Percentiles rank a stretch among this genome's conserved stretches.
phyloP scores from a whole-genome alignment of 352 stramenopile species.

The Phytophthora brassicae region DNA sequence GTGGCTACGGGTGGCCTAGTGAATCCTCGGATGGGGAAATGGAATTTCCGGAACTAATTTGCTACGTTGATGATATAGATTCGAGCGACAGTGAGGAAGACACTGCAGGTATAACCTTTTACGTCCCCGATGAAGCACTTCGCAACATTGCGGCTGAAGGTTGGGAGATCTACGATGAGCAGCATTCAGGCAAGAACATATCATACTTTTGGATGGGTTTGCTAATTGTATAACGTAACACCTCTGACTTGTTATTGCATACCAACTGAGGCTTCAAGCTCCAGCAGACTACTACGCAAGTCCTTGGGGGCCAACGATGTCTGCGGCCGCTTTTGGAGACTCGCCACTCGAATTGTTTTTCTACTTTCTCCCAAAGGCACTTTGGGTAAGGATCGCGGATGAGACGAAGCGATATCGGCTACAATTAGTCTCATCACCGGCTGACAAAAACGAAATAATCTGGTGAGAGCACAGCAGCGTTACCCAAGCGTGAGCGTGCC shows the following conservation, averaged over 20 bases:
- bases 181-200: slow-evolving; percentile 9
- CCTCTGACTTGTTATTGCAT: slow-evolving; percentile 6
- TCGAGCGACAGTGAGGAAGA: slow-evolving; percentile 12
- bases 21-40: slow-evolving; percentile 7
- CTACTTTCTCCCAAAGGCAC: slow-evolving; percentile 24
- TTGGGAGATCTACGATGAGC: slow-evolving; percentile 12
- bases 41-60: slow-evolving; percentile 5
- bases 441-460: background rate
- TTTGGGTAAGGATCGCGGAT: slow-evolving; percentile 11
- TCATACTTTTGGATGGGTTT: slow-evolving; percentile 1
- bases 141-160: slow-evolving; percentile 8
- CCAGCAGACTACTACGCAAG: slow-evolving; percentile 9
- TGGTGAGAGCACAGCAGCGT: slow-evolving; percentile 1
- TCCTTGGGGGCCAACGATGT: slow-evolving; percentile 4
- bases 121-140: slow-evolving; percentile 10
- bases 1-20: background rate
- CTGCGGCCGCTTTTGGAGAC: slow-evolving; percentile 12
- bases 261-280: slow-evolving; percentile 8
- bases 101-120: slow-evolving; percentile 2
- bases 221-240: slow-evolving; percentile 1
- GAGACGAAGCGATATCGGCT: slow-evolving; percentile 18
- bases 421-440: background rate
- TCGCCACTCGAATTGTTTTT: slow-evolving; percentile 19
- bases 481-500: slow-evolving; percentile 5
- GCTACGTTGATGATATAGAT: slow-evolving; percentile 6